phyloP scores from a whole-genome alignment of 1,284 basidiomycete species.

The Moniliophthora roreri region DNA sequence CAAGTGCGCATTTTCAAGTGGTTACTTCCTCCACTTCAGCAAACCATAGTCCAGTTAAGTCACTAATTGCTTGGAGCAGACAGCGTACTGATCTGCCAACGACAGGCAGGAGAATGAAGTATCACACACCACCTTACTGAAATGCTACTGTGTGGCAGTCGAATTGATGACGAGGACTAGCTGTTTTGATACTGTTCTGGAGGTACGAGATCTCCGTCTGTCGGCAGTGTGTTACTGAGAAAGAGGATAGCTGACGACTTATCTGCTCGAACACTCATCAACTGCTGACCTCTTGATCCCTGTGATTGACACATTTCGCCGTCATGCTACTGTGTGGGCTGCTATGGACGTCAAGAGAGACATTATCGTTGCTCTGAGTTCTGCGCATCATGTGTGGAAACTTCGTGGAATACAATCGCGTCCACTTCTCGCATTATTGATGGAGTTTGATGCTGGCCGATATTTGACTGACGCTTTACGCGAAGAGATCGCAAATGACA shows the following conservation, averaged over 20 bases:
- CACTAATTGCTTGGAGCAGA: not conserved
- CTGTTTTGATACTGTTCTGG: constrained; percentile 66
- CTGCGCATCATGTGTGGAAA: constrained; percentile 63
- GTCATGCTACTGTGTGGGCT: constrained; percentile 70
- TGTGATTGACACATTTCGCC: constrained; percentile 64
- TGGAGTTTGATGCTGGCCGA: constrained; percentile 60
- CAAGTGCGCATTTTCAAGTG: constrained; percentile 69
- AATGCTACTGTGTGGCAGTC: constrained; percentile 55
- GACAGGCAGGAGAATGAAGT: constrained; percentile 13
- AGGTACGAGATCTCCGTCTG: constrained; percentile 43
- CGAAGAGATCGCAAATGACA: constrained; percentile 58
- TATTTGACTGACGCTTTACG: constrained; percentile 55
- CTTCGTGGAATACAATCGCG: constrained; percentile 62
- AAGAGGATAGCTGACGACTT: constrained; percentile 55
- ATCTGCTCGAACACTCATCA: constrained; percentile 49
- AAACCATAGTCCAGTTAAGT: constrained; percentile 45
- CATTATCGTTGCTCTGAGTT: constrained; percentile 60
- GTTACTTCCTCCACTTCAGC: constrained; percentile 66
- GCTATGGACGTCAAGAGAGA: constrained; percentile 65
- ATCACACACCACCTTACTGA: constrained; percentile 21
- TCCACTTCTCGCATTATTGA: constrained; percentile 55
- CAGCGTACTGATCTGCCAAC: not conserved
- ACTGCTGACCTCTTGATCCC: constrained; percentile 54
- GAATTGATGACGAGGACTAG: constrained; percentile 60
- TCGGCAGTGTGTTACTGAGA: constrained; percentile 3